These are phyloP conservation scores for Colletotrichum sp. DNA, from an alignment of 2,329 filamentous ascomycete genomes.

Conservation along the genomic window DNA sequence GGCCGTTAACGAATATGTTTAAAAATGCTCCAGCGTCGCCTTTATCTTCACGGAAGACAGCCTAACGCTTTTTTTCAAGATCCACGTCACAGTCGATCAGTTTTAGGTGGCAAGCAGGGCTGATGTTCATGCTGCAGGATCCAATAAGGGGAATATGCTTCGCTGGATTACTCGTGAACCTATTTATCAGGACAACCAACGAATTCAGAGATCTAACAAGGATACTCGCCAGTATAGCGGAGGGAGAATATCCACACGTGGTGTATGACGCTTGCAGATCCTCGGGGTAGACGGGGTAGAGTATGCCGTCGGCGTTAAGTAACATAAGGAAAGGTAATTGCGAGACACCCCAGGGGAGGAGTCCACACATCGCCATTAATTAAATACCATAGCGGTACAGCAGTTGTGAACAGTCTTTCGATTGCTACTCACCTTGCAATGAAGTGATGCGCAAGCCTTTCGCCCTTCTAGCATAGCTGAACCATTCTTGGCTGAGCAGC, in stretches of 20 bases:
- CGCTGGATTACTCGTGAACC: not conserved
- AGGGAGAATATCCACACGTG: not conserved
- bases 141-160: not conserved
- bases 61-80: not conserved
- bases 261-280: not conserved
- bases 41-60: not conserved
- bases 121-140: not conserved
- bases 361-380: no score
- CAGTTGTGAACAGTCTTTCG: no score
- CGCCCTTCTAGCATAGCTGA: not conserved
- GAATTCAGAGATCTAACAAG: not conserved
- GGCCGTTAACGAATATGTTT: not conserved
- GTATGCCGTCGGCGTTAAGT: not conserved
- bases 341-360: no score
- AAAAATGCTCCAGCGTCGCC: not conserved
- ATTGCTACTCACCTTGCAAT: not conserved
- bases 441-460: not conserved
- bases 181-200: not conserved
- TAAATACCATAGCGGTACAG: no score
- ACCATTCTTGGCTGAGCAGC: not conserved
- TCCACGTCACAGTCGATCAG: not conserved
- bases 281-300: not conserved
- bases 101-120: not conserved
- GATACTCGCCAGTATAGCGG: not conserved
- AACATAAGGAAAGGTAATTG: not conserved